Percentiles rank a stretch among this genome's conserved stretches.
Conservation (phyloP, 495 filamentous ascomycete genomes). For the Cudoniella acicularis region DNA sequence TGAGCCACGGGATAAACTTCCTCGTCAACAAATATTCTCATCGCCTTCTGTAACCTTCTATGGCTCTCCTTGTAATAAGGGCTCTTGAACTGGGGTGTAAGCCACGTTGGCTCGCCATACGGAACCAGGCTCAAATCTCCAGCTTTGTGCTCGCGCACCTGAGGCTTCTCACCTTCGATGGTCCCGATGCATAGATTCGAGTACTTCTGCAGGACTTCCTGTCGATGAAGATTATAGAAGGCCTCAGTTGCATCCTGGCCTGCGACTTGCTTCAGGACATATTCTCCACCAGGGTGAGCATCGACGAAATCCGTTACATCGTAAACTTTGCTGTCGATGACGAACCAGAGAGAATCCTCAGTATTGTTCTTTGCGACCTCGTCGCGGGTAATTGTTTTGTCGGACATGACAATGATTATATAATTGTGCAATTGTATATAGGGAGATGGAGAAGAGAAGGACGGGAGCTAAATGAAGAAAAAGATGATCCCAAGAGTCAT, state of each 20-base stretch:
- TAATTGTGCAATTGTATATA: too few species aligned
- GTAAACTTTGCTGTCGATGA: constrained; percentile 89
- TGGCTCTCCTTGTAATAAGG: constrained; percentile 84
- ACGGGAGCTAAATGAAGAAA: not conserved
- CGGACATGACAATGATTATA: constrained; percentile 19
- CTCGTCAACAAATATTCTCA: constrained; percentile 70
- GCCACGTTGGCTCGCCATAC: constrained; percentile 79
- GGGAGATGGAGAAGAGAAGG: too few species aligned
- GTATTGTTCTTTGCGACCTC: constrained; percentile 81
- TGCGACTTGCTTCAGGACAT: constrained; percentile 79
- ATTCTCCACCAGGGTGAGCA: constrained; percentile 83
- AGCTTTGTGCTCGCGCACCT: constrained; percentile 64
- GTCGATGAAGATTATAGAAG: constrained; percentile 92
- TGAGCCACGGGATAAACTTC: constrained; percentile 72
- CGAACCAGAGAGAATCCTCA: constrained; percentile 75
- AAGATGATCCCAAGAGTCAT: not conserved
- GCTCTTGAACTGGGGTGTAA: constrained; percentile 71
- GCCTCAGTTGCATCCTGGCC: constrained; percentile 81
- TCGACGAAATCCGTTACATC: constrained; percentile 90
- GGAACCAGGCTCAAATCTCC: constrained; percentile 73
- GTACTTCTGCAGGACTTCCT: constrained; percentile 83
- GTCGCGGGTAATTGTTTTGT: constrained; percentile 59
- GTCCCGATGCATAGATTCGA: constrained; percentile 69
- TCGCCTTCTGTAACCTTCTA: constrained; percentile 62
- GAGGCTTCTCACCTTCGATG: constrained; percentile 67